Evolutionary conservation across 2,329 filamentous ascomycete genomes (phyloP), one percentile per base, ranked within the genome.

Genomic region (Calcarisporium arbuscula): DNA sequence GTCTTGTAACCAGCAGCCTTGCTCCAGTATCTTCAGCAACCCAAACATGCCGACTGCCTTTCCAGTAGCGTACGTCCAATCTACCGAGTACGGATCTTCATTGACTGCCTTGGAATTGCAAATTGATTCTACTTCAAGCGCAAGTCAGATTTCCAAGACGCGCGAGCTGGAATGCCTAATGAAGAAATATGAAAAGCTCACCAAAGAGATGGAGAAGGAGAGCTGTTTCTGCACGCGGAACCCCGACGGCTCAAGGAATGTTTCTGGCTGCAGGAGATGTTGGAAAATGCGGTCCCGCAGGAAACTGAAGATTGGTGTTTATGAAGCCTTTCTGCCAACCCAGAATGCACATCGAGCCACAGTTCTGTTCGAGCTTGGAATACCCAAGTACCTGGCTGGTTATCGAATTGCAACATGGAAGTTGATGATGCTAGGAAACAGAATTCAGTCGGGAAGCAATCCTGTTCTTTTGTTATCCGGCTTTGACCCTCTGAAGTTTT

Each of bases 281-380:
- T 41, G n/a, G 6, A 31, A 42, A 8, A 20, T 5, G 4, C 34
- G 46, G 9, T 8, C 10, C 5, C 39, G 48, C 7, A 46, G 43
- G 1, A 22, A 28, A 8, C 26, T 53, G 5, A 31, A 20, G 16
- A 44, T 54, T 9, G 9, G 16, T 2, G 20, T 31, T 3, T 48
- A 53, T 16, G 51, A 53, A 23, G 45, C 45, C 6, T 49, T 47
- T 11, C 45, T 53, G 5, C 51, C 48, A 1, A 52, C 48, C 16
- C 11, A 36, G 1, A 36, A 42, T 5, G 22, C 37, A 0, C 42
- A 44, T 1, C 41, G 43, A 2, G 57, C 45, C 4, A 72, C 63
- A 0, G 70, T 80, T 0, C 67, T 80, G 14, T 59, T 61, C n/a
- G 18, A 58, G 54, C 17, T 76, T 53, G 35, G 65, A 32, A 67